Percentiles rank a stretch among this genome's conserved stretches.
phyloP scores from a whole-genome alignment of 495 filamentous ascomycete species.

The Lasiosphaeriaceae sp. region DNA sequence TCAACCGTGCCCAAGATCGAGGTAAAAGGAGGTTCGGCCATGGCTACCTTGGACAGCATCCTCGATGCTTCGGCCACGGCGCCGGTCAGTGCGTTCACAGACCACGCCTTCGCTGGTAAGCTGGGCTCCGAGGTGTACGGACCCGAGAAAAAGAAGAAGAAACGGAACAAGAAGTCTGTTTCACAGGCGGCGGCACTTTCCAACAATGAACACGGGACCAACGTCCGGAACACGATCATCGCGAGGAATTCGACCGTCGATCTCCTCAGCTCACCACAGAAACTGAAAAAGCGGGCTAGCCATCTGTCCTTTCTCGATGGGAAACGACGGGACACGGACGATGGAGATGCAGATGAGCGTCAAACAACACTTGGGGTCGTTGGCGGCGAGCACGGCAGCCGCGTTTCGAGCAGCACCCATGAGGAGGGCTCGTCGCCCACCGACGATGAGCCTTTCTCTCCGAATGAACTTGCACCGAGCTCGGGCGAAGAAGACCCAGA shows the following conservation, averaged over 20 bases:
- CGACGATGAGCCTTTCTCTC: constrained; percentile 14
- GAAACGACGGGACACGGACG: constrained; percentile 4
- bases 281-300: constrained; percentile 34
- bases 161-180: constrained; percentile 15
- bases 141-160: constrained; percentile 40
- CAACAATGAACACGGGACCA: background rate
- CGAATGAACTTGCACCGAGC: constrained; percentile 20
- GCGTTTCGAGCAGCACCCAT: background rate
- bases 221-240: constrained; percentile 11
- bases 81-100: constrained; percentile 91
- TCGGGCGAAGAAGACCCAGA: constrained; percentile 21
- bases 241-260: constrained; percentile 11
- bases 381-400: constrained; percentile 3
- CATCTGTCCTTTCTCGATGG: constrained; percentile 31
- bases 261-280: constrained; percentile 8
- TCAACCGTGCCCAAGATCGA: constrained; percentile 52
- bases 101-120: constrained; percentile 80
- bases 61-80: constrained; percentile 90
- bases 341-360: constrained; percentile 17
- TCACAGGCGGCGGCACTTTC: background rate
- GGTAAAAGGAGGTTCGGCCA: constrained; percentile 75
- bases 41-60: constrained; percentile 86
- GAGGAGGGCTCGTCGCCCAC: constrained; percentile 2
- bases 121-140: constrained; percentile 64
- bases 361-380: constrained; percentile 9